Evolutionary conservation across 148 eudicot genomes (phyloP), one percentile per base, ranked within the genome.

Genomic region (Bassia scoparia): DNA sequence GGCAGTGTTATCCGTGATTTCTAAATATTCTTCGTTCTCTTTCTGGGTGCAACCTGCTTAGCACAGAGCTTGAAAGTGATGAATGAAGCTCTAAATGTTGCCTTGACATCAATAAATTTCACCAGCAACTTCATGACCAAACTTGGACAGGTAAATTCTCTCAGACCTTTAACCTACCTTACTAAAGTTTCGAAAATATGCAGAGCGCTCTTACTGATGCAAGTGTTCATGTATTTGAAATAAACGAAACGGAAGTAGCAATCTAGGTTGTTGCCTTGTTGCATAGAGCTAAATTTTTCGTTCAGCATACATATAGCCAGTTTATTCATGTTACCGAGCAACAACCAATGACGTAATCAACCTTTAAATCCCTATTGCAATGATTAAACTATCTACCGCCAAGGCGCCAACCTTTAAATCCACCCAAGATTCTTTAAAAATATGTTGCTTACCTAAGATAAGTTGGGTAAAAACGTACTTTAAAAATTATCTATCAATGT

Each of bases 141-240:
- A 85, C 83, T 94, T 78, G 98, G 98, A 52, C 97, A 94, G 97
- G 98, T 91, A 75, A 77, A 21, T 3, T 61, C 18, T 62, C 26
- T 30, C 21, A 55, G 23, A 7, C 16, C 13, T 55, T 16, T 18
- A 38, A 23, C 52, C 34, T 9, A 34, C 3, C 44, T 65, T 49
- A 69, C 24, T 29, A 12, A 43, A 52, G 44, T 61, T 71, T 72
- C 56, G 67, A 60, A 61, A 4, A 53, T 72, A 21, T 77, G 84
- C 90, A 94, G 97, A 88, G 95, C 79, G 96, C 97, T 73, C 86
- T 94, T 30, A 82, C 86, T 38, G 98, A 94, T 81, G 98, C 98
- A 75, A 82, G 87, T 37, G 98, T 91, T 78, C 98, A 94, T 80
- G 98, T 94, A 50, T 74, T 80, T 65, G 98, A 94, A 85, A 94